Conservation (phyloP, 352 stramenopile species). For the Pythium sukuiense region DNA sequence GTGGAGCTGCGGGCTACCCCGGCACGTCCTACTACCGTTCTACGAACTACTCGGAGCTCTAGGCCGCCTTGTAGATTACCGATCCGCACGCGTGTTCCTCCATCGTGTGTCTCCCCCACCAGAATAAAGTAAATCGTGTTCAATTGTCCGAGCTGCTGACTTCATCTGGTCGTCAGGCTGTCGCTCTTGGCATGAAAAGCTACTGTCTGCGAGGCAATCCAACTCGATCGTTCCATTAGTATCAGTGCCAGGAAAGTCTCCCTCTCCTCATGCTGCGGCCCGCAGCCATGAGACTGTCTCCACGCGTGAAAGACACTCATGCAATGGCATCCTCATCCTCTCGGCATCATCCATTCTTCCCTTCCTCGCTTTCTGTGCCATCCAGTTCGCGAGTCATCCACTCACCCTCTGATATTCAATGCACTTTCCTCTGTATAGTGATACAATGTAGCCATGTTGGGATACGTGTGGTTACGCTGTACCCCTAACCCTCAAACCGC, state of each 20-base stretch:
- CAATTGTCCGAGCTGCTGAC: not conserved
- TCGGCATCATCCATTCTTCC: not conserved
- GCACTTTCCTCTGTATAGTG: not conserved
- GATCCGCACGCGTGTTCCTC: not conserved
- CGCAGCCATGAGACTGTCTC: too few relatives aligned
- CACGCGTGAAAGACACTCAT: too few relatives aligned
- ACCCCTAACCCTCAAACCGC: slow-evolving; percentile 19
- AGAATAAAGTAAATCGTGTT: slow-evolving; percentile 1
- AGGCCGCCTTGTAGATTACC: not conserved
- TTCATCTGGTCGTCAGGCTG: too few relatives aligned
- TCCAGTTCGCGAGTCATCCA: not conserved
- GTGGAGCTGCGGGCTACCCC: slow-evolving; percentile 13
- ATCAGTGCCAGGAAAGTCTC: too few relatives aligned
- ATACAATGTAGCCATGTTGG: not conserved
- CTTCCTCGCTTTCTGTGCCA: not conserved
- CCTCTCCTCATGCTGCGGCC: too few relatives aligned
- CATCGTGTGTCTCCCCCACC: not conserved
- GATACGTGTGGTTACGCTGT: slow-evolving; percentile 17
- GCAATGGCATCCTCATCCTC: too few relatives aligned
- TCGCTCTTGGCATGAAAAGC: too few relatives aligned
- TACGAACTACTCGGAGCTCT: slow-evolving; percentile 20
- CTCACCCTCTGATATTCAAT: not conserved
- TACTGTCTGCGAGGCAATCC: too few relatives aligned
- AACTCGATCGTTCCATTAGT: too few relatives aligned
- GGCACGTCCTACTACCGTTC: slow-evolving; percentile 17